Evolutionary conservation across 2,329 filamentous ascomycete genomes (phyloP).

Genomic region (Phaeosphaeriaceae sp.): DNA sequence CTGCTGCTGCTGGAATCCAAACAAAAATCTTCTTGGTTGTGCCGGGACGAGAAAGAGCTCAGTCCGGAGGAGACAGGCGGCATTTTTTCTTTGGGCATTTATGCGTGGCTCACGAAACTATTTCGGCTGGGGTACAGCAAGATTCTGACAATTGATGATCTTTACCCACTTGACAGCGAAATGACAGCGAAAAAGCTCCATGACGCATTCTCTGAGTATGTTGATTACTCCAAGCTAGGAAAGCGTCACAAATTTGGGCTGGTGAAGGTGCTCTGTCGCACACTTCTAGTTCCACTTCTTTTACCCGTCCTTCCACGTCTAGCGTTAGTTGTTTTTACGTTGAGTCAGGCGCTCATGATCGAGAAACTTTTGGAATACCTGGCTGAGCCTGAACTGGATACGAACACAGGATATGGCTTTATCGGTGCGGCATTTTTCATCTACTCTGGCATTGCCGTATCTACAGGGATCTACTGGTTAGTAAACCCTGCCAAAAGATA

Average conservation of each 20-base stretch:
- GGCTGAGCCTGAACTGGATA: conserved; percentile 10
- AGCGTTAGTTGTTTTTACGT: conserved; percentile 29
- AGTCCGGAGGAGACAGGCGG: conserved; percentile 45
- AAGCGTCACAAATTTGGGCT: conserved; percentile 22
- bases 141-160: conserved; percentile 34
- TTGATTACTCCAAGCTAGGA: conserved; percentile 12
- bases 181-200: conserved; percentile 20
- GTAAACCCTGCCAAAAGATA: too few relatives aligned
- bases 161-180: conserved; percentile 32
- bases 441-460: conserved; percentile 11
- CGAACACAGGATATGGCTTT: conserved; percentile 20
- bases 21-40: conserved; percentile 32
- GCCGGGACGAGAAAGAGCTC: conserved; percentile 28
- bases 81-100: conserved; percentile 41
- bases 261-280: conserved; percentile 27
- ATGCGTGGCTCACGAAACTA: conserved; percentile 47
- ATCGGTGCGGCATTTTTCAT: conserved; percentile 19
- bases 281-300: conserved; percentile 30
- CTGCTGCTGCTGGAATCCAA: conserved; percentile 29
- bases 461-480: conserved; percentile 6
- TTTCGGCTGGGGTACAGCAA: conserved; percentile 38
- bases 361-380: conserved; percentile 25
- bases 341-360: conserved; percentile 35
- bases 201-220: conserved; percentile 15
- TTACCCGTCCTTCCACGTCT: conserved; percentile 30